Evolutionary conservation across 2,329 filamentous ascomycete genomes (phyloP).

Genomic region (Cladosporium sp.): DNA sequence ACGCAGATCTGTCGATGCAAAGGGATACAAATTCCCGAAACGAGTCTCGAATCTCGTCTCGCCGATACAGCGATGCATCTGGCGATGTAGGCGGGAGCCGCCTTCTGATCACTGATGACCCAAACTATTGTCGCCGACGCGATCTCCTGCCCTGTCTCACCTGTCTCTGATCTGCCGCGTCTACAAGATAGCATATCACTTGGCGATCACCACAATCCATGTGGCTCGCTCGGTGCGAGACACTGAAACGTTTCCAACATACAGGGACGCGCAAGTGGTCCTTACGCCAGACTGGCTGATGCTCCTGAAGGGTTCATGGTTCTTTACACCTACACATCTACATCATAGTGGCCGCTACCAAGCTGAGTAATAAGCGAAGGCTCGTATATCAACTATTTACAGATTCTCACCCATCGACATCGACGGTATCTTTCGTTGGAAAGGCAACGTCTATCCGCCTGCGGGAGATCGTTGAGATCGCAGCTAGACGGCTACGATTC

Average conservation of each 20-base stretch:
- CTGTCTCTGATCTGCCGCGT: not conserved
- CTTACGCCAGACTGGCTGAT: not conserved
- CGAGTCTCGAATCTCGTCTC: not conserved
- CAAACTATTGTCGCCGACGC: not conserved
- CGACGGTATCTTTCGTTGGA: not conserved
- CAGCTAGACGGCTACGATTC: not conserved
- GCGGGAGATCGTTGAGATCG: not conserved
- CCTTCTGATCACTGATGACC: not conserved
- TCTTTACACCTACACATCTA: not conserved
- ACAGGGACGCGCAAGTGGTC: not conserved
- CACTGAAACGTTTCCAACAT: not conserved
- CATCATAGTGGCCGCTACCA: not conserved
- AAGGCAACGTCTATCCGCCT: not conserved
- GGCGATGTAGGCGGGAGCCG: not conserved
- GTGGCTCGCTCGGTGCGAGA: not conserved
- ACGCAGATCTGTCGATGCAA: not conserved
- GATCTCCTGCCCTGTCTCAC: not conserved
- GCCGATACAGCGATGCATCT: constrained; percentile 12
- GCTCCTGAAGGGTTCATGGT: not conserved
- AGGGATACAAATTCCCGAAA: not conserved
- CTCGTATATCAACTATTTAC: not conserved
- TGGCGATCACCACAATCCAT: not conserved
- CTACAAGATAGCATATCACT: not conserved
- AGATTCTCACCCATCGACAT: not conserved
- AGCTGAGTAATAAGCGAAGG: not conserved